These are phyloP conservation scores for Peziza echinospora DNA, from an alignment of 495 filamentous ascomycete genomes.

Conservation along the genomic window DNA sequence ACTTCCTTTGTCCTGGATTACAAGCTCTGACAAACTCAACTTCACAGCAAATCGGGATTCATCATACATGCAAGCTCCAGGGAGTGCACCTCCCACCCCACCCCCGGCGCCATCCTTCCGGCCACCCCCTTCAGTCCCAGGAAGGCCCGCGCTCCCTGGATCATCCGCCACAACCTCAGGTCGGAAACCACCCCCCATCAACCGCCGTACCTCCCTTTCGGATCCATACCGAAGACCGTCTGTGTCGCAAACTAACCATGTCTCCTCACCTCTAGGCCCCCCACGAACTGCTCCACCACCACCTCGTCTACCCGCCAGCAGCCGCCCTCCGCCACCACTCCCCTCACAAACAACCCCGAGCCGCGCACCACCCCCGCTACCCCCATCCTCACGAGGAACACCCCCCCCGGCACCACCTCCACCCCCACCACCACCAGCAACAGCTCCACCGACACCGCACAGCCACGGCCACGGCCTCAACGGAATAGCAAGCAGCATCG, in stretches of 20 bases:
- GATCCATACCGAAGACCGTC: conserved; percentile 51
- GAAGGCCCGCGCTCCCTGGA: conserved; percentile 27
- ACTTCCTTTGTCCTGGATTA: background rate
- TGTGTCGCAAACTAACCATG: too few relatives aligned
- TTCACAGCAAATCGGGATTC: conserved; percentile 42
- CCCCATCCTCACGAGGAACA: conserved; percentile 31
- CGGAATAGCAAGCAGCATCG: background rate
- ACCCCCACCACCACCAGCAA: conserved; percentile 22
- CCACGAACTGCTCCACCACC: conserved; percentile 23
- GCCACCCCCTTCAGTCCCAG: conserved; percentile 24
- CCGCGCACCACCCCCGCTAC: conserved; percentile 16
- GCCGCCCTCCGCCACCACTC: conserved; percentile 30
- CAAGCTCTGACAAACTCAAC: background rate
- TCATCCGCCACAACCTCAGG: conserved; percentile 21
- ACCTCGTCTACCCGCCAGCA: conserved; percentile 19
- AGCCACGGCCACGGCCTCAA: conserved; percentile 17
- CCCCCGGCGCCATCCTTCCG: background rate
- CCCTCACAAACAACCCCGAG: conserved; percentile 25
- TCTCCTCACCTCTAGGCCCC: conserved; percentile 23
- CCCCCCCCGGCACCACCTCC: conserved; percentile 29
- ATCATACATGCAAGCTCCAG: conserved; percentile 43
- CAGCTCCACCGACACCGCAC: conserved; percentile 26
- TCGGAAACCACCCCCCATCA: conserved; percentile 5
- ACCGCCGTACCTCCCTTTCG: conserved; percentile 1
- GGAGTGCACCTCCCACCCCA: conserved; percentile 37